These are phyloP conservation scores for Trichoderma reesei DNA, from an alignment of 495 filamentous ascomycete genomes.

Conservation along the genomic window DNA sequence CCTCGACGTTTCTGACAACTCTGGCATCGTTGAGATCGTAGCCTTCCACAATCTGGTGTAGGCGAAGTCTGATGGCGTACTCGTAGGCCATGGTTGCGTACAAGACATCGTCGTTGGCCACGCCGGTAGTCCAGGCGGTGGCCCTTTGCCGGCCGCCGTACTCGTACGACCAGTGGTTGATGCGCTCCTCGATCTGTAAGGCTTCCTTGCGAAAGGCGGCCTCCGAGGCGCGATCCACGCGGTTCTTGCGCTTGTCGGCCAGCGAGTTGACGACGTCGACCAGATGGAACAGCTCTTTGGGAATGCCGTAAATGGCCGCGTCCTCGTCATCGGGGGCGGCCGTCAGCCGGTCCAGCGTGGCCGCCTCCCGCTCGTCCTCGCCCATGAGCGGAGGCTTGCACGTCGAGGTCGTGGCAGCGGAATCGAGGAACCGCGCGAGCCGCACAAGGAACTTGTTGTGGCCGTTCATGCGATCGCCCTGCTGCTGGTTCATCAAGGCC, in stretches of 20 bases:
- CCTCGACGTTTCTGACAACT: not conserved
- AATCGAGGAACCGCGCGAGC: constrained; percentile 9
- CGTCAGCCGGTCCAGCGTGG: not conserved
- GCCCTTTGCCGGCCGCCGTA: constrained; percentile 3
- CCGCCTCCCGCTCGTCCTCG: constrained; percentile 10
- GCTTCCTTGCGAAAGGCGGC: constrained; percentile 10
- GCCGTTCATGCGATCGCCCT: constrained; percentile 2
- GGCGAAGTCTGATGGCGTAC: constrained; percentile 9
- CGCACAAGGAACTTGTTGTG: constrained; percentile 10
- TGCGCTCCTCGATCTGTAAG: not conserved
- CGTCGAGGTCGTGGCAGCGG: constrained; percentile 3
- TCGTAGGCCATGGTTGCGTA: constrained; percentile 9
- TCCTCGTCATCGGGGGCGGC: constrained; percentile 1
- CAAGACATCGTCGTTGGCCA: not conserved
- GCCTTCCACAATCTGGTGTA: constrained; percentile 11
- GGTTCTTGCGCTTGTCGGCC: constrained; percentile 6
- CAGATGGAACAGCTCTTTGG: constrained; percentile 10
- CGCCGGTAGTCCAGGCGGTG: not conserved
- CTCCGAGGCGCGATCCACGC: not conserved
- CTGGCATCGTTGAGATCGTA: constrained; percentile 3
- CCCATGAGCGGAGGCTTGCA: constrained; percentile 8
- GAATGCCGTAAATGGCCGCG: constrained; percentile 11
- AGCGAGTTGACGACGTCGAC: constrained; percentile 9
- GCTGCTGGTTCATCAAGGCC: constrained; percentile 1
- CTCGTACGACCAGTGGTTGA: constrained; percentile 12